Conservation (phyloP, 2,329 filamentous ascomycete genomes). For the Aschersonia sp. region DNA sequence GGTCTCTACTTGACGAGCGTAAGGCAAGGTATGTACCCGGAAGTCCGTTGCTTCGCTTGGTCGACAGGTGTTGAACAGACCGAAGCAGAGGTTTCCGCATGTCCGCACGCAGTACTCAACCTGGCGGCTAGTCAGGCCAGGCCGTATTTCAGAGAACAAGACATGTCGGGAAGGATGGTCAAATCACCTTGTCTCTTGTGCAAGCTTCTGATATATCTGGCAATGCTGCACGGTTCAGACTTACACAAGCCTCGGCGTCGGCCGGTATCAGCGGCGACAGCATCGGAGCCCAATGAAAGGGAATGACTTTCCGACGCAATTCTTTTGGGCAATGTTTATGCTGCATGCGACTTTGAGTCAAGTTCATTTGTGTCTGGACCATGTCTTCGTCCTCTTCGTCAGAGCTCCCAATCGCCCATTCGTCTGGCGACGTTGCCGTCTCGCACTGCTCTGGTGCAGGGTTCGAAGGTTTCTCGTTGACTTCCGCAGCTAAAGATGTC, state of each 20-base stretch:
- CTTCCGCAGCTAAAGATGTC: too few relatives aligned
- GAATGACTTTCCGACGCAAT: conserved; percentile 22
- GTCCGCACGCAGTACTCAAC: conserved; percentile 11
- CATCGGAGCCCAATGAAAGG: conserved; percentile 45
- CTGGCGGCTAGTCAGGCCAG: conserved; percentile 6
- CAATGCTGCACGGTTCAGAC: conserved; percentile 24
- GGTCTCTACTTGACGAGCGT: conserved; percentile 42
- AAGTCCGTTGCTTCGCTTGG: conserved; percentile 30
- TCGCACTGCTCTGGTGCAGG: too few relatives aligned
- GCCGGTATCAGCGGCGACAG: conserved; percentile 55
- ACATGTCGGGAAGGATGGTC: background rate
- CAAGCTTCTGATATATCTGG: conserved; percentile 34
- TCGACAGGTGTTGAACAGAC: conserved; percentile 58
- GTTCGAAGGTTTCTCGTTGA: too few relatives aligned
- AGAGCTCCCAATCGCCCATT: conserved; percentile 5
- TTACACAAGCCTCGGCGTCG: conserved; percentile 42
- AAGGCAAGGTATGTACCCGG: conserved; percentile 33
- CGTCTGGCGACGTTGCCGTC: background rate
- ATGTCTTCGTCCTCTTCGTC: conserved; percentile 6
- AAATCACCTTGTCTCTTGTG: conserved; percentile 37
- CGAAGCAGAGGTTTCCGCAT: conserved; percentile 52
- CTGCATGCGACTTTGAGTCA: conserved; percentile 2
- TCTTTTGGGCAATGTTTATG: conserved; percentile 4
- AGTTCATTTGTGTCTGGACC: conserved; percentile 1
- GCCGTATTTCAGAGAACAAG: background rate